phyloP scores from a whole-genome alignment of 2,329 filamentous ascomycete species.

The Pseudogymnoascus sp. region DNA sequence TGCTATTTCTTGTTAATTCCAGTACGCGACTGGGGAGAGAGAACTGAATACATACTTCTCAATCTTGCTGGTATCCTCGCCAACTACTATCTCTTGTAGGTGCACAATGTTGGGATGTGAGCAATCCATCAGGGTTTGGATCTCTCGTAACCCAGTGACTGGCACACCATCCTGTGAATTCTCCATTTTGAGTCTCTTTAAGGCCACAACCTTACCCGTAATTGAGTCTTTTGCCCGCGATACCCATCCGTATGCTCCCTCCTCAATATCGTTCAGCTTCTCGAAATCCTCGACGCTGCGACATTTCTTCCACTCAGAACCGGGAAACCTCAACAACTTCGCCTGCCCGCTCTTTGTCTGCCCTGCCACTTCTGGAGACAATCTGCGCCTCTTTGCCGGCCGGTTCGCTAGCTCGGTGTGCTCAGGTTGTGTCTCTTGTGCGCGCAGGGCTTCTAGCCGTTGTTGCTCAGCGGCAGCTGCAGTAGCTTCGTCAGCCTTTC shows the following conservation, averaged over 20 bases:
- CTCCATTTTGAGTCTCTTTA: constrained; percentile 92
- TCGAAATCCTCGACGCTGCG: constrained; percentile 82
- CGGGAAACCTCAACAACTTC: constrained; percentile 63
- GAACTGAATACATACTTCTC: constrained; percentile 39
- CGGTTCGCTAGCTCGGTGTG: constrained; percentile 36
- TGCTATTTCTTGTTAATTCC: constrained; percentile 40
- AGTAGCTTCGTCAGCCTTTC: constrained; percentile 47
- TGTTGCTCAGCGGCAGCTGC: constrained; percentile 16
- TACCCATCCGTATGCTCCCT: constrained; percentile 93
- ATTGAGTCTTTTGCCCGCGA: constrained; percentile 68
- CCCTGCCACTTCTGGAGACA: constrained; percentile 28
- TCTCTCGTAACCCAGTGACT: constrained; percentile 87
- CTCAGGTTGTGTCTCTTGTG: constrained; percentile 21
- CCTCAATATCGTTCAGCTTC: constrained; percentile 91
- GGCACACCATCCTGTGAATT: constrained; percentile 65
- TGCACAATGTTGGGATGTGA: constrained; percentile 74
- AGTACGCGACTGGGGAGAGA: constrained; percentile 6
- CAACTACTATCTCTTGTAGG: constrained; percentile 76
- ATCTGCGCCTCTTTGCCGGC: constrained; percentile 54
- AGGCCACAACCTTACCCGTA: constrained; percentile 74
- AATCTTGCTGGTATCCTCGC: constrained; percentile 46
- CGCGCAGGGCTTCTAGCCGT: constrained; percentile 19
- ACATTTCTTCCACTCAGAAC: constrained; percentile 58
- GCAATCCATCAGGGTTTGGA: constrained; percentile 78
- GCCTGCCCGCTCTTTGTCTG: constrained; percentile 32